Evolutionary conservation across 305 asterid genomes (phyloP).

Genomic region (Fraxinus floribunda): DNA sequence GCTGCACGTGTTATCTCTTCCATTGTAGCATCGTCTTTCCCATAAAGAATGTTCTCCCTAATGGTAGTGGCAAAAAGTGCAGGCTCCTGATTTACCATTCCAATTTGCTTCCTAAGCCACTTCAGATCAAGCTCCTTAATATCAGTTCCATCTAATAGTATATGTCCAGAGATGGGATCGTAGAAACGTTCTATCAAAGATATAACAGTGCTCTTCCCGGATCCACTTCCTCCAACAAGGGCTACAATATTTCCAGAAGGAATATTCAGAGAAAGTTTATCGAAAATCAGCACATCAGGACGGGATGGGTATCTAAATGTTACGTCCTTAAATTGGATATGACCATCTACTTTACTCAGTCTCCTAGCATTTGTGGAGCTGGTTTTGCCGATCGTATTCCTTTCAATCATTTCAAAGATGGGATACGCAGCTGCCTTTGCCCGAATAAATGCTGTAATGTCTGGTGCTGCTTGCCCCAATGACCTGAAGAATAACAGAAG

Average conservation of each 20-base stretch:
- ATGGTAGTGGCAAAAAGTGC: constrained; percentile 91
- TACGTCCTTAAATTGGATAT: constrained; percentile 72
- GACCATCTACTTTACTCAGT: constrained; percentile 68
- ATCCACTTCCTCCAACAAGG: constrained; percentile 96
- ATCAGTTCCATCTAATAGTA: constrained; percentile 66
- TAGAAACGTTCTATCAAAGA: constrained; percentile 93
- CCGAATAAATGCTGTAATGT: constrained; percentile 74
- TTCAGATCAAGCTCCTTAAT: constrained; percentile 66
- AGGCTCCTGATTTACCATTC: constrained; percentile 93
- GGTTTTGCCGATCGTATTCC: constrained; percentile 45
- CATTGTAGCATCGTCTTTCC: constrained; percentile 66
- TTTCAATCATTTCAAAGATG: constrained; percentile 88
- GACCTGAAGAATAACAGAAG: constrained; percentile 47
- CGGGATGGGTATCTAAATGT: constrained; percentile 85
- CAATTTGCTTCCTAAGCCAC: constrained; percentile 87
- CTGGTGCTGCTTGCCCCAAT: constrained; percentile 91
- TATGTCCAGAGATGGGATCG: constrained; percentile 67
- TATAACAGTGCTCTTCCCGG: constrained; percentile 92
- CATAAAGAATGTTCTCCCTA: constrained; percentile 78
- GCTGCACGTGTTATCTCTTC: constrained; percentile 82
- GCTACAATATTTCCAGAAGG: constrained; percentile 91
- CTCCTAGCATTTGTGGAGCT: constrained; percentile 51
- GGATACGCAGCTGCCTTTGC: constrained; percentile 92
- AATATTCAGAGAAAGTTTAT: constrained; percentile 65
- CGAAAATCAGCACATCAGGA: constrained; percentile 66